Evolutionary conservation across 2,329 filamentous ascomycete genomes (phyloP), one percentile per base, ranked within the genome.

Genomic region (Hirsutella thompsonii): DNA sequence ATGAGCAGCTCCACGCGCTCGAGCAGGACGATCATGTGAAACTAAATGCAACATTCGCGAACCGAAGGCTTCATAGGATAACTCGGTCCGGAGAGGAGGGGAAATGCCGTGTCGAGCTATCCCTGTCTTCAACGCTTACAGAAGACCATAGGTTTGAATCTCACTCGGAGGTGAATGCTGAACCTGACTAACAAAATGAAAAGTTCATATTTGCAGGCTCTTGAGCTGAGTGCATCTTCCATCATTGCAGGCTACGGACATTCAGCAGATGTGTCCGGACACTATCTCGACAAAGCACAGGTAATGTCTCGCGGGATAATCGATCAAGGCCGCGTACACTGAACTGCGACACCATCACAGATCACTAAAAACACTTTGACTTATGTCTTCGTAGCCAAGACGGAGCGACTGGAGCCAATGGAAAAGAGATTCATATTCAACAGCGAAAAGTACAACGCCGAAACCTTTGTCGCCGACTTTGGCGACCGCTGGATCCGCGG

Each of bases 401-500:
- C 21, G 18, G 3, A 9, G 37, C 9, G 26, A 20, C 23, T 30
- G 37, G 5, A 9, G 3, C 5, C 29, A 3, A 9, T 14, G 3
- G n/a, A 30, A 2, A 9, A 19, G 1, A 11, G 10, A 11, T 38
- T 38, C 23, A 10, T 33, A 19, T 42, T 42, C 13, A 38, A 38
- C 19, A 38, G 2, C 5, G 5, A 32, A 4, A 23, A 6, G 2
- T 42, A 42, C n/a, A 23, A 42, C 4, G 16, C 5, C 4, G 16
- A 3, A 16, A 33, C 16, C 2, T 42, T 42, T 34, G 13, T 8
- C n/a, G 8, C 14, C 3, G 40, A 42, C 35, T 42, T 34, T 38
- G 40, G 40, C 36, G 36, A 42, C 13, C 33, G 35, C 21, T 42
- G 35, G 35, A 38, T 42, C 10, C 40, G 20, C 16, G 40, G 40